A percentile compares a stretch with the other conserved stretches of the same genome.
Conservation (phyloP, 768 basidiomycete species). For the Hericium rajendrae region DNA sequence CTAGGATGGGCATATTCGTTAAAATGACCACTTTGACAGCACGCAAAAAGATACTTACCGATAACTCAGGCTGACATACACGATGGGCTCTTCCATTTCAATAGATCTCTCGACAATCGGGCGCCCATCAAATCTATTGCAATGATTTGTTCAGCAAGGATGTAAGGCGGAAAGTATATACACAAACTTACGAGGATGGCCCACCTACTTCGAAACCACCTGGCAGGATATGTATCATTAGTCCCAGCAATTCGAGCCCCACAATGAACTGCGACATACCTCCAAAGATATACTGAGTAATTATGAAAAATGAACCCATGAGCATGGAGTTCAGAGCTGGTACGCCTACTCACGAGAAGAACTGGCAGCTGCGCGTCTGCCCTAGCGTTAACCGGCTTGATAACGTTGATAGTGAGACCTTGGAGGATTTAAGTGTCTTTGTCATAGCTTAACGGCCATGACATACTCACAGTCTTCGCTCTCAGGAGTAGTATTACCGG, state of each 20-base stretch:
- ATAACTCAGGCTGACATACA: conserved; percentile 16
- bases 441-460: no score
- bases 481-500: neutral
- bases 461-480: conserved; percentile 12
- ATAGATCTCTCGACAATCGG: conserved; percentile 13
- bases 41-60: neutral
- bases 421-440: no score
- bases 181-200: neutral
- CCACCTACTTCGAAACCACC: neutral
- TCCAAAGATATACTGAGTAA: neutral
- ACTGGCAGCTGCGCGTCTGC: neutral
- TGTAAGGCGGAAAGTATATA: neutral
- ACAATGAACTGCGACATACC: neutral
- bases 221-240: neutral
- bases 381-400: neutral
- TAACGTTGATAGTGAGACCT: neutral
- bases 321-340: neutral
- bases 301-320: neutral
- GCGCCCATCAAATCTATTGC: conserved; percentile 4
- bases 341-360: neutral
- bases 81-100: conserved; percentile 10
- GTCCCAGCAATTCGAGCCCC: neutral
- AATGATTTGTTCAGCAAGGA: neutral
- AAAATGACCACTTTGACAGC: neutral
- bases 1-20: neutral